phyloP scores from a whole-genome alignment of 139 green algal genomes.

The Ettlia oleoabundans region DNA sequence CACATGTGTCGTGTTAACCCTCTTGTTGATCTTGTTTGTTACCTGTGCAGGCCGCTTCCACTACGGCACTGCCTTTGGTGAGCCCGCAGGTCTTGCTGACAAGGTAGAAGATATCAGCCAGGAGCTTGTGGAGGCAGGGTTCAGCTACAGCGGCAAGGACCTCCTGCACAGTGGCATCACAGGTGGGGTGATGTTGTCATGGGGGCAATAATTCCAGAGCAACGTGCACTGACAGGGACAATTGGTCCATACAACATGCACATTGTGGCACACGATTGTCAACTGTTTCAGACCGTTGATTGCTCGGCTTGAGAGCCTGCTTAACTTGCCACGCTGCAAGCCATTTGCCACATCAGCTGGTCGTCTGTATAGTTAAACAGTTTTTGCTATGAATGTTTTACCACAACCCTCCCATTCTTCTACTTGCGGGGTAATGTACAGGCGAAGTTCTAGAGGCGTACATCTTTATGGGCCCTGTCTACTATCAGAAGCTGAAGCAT shows the following conservation, averaged over 20 bases:
- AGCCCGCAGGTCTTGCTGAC: conserved; percentile 84
- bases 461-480: conserved; percentile 99
- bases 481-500: conserved; percentile 99
- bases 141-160: conserved; percentile 93
- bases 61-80: conserved; percentile 96
- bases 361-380: no score
- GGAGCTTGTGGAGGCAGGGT: conserved; percentile 88
- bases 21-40: not conserved
- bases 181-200: conserved; percentile 59
- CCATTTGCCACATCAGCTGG: no score
- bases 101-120: conserved; percentile 68
- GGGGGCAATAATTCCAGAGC: no score
- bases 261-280: no score
- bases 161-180: conserved; percentile 91
- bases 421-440: conserved; percentile 31
- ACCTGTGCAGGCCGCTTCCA: conserved; percentile 59
- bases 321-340: not conserved
- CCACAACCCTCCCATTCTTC: not conserved
- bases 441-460: conserved; percentile 93
- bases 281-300: not conserved
- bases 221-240: no score
- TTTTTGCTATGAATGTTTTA: no score
- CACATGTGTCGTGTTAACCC: not conserved
- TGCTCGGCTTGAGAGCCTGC: not conserved
- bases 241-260: no score